Conservation (phyloP, 2,329 filamentous ascomycete genomes). For the Aspergillus ochraceus region DNA sequence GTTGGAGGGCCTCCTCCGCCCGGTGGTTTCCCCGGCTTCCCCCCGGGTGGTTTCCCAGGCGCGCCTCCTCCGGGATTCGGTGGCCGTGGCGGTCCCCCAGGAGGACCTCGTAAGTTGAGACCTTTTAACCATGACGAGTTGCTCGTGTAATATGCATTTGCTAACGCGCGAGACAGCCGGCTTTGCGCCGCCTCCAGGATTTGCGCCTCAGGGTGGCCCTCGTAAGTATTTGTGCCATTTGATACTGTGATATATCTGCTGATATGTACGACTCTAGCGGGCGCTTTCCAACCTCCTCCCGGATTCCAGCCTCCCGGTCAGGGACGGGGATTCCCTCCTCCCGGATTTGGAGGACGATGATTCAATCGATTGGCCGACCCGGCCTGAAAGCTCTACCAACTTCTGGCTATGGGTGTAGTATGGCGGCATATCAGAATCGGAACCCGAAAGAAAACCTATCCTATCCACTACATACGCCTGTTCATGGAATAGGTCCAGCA, state of each 20-base stretch:
- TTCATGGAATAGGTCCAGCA: conserved; percentile 26
- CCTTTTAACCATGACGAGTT: background rate
- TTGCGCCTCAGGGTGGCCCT: conserved; percentile 46
- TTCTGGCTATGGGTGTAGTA: conserved; percentile 20
- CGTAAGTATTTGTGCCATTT: conserved; percentile 38
- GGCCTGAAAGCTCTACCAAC: conserved; percentile 25
- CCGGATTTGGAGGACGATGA: conserved; percentile 50
- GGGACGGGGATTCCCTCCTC: conserved; percentile 54
- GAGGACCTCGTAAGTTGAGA: conserved; percentile 51
- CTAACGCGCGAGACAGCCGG: conserved; percentile 36
- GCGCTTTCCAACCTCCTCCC: conserved; percentile 59
- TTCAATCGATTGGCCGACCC: conserved; percentile 15
- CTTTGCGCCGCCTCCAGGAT: conserved; percentile 50
- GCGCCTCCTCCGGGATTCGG: conserved; percentile 51
- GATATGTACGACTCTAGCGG: conserved; percentile 44
- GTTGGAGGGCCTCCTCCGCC: conserved; percentile 75
- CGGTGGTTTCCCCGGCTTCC: conserved; percentile 53
- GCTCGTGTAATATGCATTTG: background rate
- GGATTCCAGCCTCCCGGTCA: conserved; percentile 71
- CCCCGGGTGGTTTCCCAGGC: conserved; percentile 55
- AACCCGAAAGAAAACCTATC: conserved; percentile 14
- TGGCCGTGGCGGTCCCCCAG: conserved; percentile 52
- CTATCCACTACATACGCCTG: conserved; percentile 11
- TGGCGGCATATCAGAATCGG: conserved; percentile 18
- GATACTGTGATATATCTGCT: conserved; percentile 26